Base-by-base conservation (phyloP, 73 alveolate genomes). In the Paramecium caudatum region DNA sequence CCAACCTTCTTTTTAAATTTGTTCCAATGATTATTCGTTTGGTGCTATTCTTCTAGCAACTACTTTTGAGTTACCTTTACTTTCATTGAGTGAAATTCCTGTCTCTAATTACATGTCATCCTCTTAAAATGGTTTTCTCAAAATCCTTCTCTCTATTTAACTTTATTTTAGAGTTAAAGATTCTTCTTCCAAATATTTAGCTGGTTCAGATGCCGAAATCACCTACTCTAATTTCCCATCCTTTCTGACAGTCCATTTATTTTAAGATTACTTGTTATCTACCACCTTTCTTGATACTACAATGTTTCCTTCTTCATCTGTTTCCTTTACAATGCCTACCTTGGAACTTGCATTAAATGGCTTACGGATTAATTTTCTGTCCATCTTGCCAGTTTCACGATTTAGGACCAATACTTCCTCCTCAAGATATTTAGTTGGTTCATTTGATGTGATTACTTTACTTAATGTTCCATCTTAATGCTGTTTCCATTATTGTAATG, bases 1-100 rank as follows among this genome's bases (percentile, higher is more conserved):
- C 80, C 80, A 55, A 27, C 80, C 80, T 55, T 55, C 80, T 43
- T 55, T 55, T 23, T 55, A 55, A 6, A 55, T 10, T 55, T 55
- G 30, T 27, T 55, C 80, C 30, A 27, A 9, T 10, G 80, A 55
- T 55, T 55, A 55, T 10, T 55, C 80, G 30, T 55, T 55, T 23
- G 23, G 16, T 7, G 30, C 80, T 2, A 55, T 43, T 23, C 80
- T 55, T 8, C 80, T 55, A 19, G 80, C 80, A 5, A 55, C 80
- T 12, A 55, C 80, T 43, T 16, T 55, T 5, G 9, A 5, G 30
- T 55, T 55, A 0, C 80, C 80, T 27, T 43, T 55, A 9, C 46
- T 27, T 55, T 55, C 80, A 55, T 55, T 55, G 23, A 55, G 30
- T 9, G 80, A 23, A 55, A 27, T 43, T 0, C 80, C 80, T 0